phyloP scores from a whole-genome alignment of 140 eudicot species.

The Stevia rebaudiana region DNA sequence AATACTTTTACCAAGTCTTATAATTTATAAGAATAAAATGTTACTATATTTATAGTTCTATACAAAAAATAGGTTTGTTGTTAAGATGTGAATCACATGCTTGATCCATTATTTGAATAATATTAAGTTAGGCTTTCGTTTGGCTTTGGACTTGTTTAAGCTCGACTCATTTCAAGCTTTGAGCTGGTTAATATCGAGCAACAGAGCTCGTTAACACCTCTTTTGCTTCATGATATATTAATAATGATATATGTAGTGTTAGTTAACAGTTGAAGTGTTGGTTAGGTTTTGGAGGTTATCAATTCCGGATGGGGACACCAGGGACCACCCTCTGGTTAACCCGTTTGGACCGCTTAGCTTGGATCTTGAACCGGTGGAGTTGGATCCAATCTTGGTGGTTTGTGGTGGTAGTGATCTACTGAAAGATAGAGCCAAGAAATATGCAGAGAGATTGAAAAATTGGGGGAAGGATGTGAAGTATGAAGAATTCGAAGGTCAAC shows the following conservation, averaged over 20 bases:
- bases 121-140: no score
- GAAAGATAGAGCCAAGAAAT: slow-evolving; percentile 50
- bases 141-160: not conserved
- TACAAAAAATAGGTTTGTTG: no score
- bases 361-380: slow-evolving; percentile 31
- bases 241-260: not conserved
- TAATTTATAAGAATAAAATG: no score
- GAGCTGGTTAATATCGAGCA: not conserved
- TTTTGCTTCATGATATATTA: not conserved
- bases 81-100: no score
- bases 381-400: slow-evolving; percentile 58
- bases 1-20: no score
- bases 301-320: slow-evolving; percentile 46
- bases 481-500: slow-evolving; percentile 59
- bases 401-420: slow-evolving; percentile 53
- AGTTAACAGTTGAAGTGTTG: not conserved
- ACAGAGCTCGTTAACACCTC: no score
- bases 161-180: not conserved
- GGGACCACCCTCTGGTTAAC: slow-evolving; percentile 60
- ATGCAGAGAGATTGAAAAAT: slow-evolving; percentile 35
- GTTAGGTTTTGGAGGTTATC: slow-evolving; percentile 66
- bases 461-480: slow-evolving; percentile 44
- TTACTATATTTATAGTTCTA: no score
- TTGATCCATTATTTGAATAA: no score
- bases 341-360: slow-evolving; percentile 63